A percentile compares a stretch with the other conserved stretches of the same genome.
phyloP scores from a whole-genome alignment of 1,284 basidiomycete genomes.

The Ganoderma boninense region DNA sequence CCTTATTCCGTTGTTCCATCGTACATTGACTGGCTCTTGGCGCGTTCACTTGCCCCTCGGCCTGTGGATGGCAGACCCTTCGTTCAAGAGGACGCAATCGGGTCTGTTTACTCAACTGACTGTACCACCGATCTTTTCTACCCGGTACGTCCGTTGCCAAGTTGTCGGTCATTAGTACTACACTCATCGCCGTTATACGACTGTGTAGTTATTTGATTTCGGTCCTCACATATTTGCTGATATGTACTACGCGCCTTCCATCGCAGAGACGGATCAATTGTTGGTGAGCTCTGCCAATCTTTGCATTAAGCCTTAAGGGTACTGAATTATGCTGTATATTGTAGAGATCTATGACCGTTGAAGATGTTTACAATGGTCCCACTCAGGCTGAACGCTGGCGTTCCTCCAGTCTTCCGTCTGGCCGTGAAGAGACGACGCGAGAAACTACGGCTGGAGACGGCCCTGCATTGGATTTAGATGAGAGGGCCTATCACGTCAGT shows the following conservation, averaged over 20 bases:
- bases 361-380: not conserved
- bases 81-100: not conserved
- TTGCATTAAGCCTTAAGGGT: not conserved
- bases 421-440: not conserved
- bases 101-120: not conserved
- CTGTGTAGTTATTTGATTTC: not conserved
- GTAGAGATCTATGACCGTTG: not conserved
- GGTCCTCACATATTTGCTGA: not conserved
- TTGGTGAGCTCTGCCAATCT: not conserved
- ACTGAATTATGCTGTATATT: not conserved
- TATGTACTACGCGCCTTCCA: not conserved
- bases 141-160: not conserved
- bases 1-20: not conserved
- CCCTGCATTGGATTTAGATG: not conserved
- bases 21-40: not conserved
- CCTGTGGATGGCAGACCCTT: not conserved
- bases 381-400: not conserved
- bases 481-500: not conserved
- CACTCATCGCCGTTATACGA: not conserved
- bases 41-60: not conserved
- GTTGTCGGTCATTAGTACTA: not conserved
- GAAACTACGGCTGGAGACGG: not conserved
- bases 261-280: not conserved
- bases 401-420: too few species aligned
- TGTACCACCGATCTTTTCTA: not conserved